Base-by-base conservation (phyloP, 2,329 filamentous ascomycete genomes). In the Fusarium dimerum region DNA sequence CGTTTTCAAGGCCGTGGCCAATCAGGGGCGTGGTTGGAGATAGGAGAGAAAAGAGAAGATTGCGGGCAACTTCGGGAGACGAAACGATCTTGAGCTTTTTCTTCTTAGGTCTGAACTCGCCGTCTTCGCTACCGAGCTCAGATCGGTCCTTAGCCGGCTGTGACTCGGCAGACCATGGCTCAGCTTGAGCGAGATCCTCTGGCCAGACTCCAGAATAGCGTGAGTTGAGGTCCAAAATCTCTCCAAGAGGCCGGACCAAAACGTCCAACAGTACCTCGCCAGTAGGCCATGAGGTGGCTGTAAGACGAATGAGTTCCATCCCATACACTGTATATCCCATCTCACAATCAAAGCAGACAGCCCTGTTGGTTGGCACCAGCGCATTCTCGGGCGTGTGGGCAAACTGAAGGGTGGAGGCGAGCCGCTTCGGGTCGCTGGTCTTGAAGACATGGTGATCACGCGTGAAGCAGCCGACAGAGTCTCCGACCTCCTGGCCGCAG, bases 291-390 rank as follows among this genome's bases (percentile, higher is more conserved):
- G 87, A 85, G 4, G 93, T 87, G 6, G 90, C 92, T 0, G 94
- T 97, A 3, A 99, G 73, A 9, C 94, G 90, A 51, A 97, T 87
- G 16, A 99, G 80, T 70, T 99, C 94, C 59, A 97, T 76, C 0
- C 95, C 94, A 45, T 88, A 73, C 1, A 90, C 89, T 0, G 95
- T 99, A 67, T 96, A 97, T 5, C 90, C 90, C 94, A 99, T 99
- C 68, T 99, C 94, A 65, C 94, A 97, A 69, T 99, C 94, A 64
- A 99, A 93, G 58, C 86, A 88, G 11, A 97, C 85, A 3, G 88
- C 90, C 36, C 82, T 82, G 47, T 80, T 74, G 2, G 71, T 64
- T 0, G 77, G 74, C 2, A 75, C 77, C 2, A 73, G 63, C 2
- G 75, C 69, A 59, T 91, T 92, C 12, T 78, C 72, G 0, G 92